Conservation (phyloP, 441 rosid genomes). For the Adansonia grandidieri region DNA sequence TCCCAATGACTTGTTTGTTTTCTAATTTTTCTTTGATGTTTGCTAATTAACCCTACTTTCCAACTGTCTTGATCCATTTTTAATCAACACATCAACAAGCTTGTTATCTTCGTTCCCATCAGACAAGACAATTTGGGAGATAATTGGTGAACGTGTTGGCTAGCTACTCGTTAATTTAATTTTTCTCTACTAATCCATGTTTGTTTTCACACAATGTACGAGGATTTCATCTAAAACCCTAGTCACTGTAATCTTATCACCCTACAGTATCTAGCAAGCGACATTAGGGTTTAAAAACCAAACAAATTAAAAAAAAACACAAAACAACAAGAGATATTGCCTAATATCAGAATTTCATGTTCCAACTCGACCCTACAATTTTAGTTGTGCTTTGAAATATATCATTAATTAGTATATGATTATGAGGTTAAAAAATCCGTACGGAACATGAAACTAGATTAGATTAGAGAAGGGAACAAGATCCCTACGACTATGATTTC, state of each 20-base stretch:
- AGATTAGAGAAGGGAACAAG: slow-evolving; percentile 51
- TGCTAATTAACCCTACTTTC: slow-evolving; percentile 28
- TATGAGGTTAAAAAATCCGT: slow-evolving; percentile 38
- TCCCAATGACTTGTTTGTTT: slow-evolving; percentile 12
- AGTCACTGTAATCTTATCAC: not conserved
- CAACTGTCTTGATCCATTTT: slow-evolving; percentile 32
- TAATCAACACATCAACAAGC: slow-evolving; percentile 34
- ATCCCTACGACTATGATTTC: slow-evolving; percentile 48
- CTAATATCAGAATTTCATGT: slow-evolving; percentile 42
- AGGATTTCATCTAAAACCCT: not conserved
- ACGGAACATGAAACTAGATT: slow-evolving; percentile 40
- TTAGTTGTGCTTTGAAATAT: slow-evolving; percentile 39
- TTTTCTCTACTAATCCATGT: slow-evolving; percentile 1
- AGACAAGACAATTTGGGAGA: slow-evolving; percentile 38
- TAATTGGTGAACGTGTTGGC: slow-evolving; percentile 40
- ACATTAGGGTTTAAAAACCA: not conserved
- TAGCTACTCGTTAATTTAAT: slow-evolving; percentile 16
- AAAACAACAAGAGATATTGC: slow-evolving; percentile 30
- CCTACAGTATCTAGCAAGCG: not conserved
- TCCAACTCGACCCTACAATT: slow-evolving; percentile 46
- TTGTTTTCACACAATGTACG: slow-evolving; percentile 27
- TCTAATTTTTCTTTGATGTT: slow-evolving; percentile 2
- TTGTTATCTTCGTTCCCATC: slow-evolving; percentile 38
- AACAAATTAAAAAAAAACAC: not conserved
- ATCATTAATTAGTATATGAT: slow-evolving; percentile 37